Conservation (phyloP, 2,329 filamentous ascomycete genomes). For the Cytospora piceicola region DNA sequence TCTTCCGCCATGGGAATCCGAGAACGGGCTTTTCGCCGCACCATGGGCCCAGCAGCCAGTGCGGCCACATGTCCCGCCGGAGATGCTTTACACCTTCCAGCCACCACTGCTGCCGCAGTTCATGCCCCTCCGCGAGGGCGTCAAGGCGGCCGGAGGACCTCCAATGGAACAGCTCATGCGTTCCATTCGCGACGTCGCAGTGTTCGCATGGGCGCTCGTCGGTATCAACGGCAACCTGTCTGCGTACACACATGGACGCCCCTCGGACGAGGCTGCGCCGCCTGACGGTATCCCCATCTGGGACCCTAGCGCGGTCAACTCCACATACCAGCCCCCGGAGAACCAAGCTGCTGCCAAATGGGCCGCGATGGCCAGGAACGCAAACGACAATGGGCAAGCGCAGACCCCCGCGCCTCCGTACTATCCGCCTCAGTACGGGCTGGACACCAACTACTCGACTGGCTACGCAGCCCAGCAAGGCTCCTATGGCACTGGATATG, state of each 20-base stretch:
- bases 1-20: slow-evolving; percentile 46
- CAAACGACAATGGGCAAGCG: slow-evolving; percentile 26
- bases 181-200: slow-evolving; percentile 80
- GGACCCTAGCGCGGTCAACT: slow-evolving; percentile 48
- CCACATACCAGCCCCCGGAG: slow-evolving; percentile 42
- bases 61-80: slow-evolving; percentile 48
- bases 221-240: slow-evolving; percentile 79
- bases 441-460: slow-evolving; percentile 3
- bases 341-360: slow-evolving; percentile 41
- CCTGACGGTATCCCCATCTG: slow-evolving; percentile 63
- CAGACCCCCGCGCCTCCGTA: background rate
- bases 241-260: slow-evolving; percentile 63
- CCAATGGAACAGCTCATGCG: slow-evolving; percentile 70
- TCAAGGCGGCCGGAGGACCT: slow-evolving; percentile 56
- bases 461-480: slow-evolving; percentile 11
- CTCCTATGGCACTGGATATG: slow-evolving; percentile 1
- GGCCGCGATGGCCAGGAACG: slow-evolving; percentile 31
- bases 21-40: slow-evolving; percentile 74
- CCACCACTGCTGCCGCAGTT: slow-evolving; percentile 49
- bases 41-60: slow-evolving; percentile 77
- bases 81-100: slow-evolving; percentile 49
- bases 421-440: slow-evolving; percentile 5
- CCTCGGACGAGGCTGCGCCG: slow-evolving; percentile 66
- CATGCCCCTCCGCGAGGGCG: slow-evolving; percentile 49
- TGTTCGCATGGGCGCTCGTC: slow-evolving; percentile 84